A percentile compares a stretch with the other conserved stretches of the same genome.
phyloP scores from a whole-genome alignment of 2,329 filamentous ascomycete species.

The Myriosclerotinia curreyana region DNA sequence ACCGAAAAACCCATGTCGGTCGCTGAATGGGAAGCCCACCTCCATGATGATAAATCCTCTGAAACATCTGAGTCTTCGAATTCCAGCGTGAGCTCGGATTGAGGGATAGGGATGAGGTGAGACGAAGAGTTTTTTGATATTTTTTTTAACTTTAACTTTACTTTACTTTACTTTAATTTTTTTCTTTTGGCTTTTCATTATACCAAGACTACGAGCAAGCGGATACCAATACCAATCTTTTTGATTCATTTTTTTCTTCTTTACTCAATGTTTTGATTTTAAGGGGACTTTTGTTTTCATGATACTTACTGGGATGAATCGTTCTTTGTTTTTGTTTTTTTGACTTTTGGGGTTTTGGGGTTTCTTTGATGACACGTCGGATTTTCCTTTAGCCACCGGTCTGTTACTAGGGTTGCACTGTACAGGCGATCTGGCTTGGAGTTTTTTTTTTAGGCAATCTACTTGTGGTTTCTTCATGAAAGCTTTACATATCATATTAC shows the following conservation, averaged over 20 bases:
- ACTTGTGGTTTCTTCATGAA: not conserved
- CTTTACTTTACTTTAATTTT: not conserved
- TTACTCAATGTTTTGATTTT: not conserved
- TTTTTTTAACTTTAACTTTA: too few relatives aligned
- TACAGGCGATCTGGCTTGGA: slow-evolving; percentile 8
- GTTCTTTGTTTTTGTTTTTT: not conserved
- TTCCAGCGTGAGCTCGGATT: slow-evolving; percentile 21
- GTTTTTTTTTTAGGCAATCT: slow-evolving; percentile 5
- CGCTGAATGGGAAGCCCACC: slow-evolving; percentile 27
- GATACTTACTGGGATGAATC: not conserved
- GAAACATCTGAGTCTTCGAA: slow-evolving; percentile 16
- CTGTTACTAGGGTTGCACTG: slow-evolving; percentile 4
- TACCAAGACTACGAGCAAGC: slow-evolving; percentile 16
- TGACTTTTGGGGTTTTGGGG: not conserved
- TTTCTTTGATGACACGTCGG: not conserved
- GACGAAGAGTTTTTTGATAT: slow-evolving; percentile 5
- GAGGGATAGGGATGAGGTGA: slow-evolving; percentile 20
- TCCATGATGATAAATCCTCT: slow-evolving; percentile 18
- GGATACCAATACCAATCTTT: slow-evolving; percentile 21
- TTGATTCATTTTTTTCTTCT: slow-evolving; percentile 3
- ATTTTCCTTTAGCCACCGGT: not conserved
- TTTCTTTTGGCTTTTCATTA: slow-evolving; percentile 1
- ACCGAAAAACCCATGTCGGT: slow-evolving; percentile 50
- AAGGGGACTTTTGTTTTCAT: not conserved
- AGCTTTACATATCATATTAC: not conserved